Evolutionary conservation across 73 alveolate species (phyloP), one percentile per base, ranked within the genome.

Genomic region (Tetrahymena borealis): DNA sequence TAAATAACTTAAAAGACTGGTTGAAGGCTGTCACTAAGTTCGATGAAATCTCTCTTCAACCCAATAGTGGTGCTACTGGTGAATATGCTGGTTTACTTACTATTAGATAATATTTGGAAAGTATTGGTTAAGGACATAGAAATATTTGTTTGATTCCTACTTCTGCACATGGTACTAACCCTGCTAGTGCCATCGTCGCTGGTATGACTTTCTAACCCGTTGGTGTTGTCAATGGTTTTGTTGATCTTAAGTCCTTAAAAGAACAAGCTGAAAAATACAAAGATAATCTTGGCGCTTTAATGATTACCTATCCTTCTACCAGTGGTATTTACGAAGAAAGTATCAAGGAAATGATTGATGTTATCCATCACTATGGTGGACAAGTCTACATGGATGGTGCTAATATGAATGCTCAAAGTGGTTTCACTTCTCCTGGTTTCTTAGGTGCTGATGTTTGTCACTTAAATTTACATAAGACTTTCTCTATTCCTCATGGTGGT

Each of bases 321-420:
- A 98, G 96, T 40, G 99, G 99, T 78, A 97, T 98, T 33, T 98
- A 95, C 90, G 99, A 98, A 93, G 98, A 94, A 78, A 90, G 91
- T 39, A 96, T 98, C 78, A 92, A 40, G 90, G 99, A 97, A 90
- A 94, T 90, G 31, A 77, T 93, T 78, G 96, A 96, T 33, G 90
- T 95, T 40, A 90, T 97, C 79, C 99, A 97, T 95, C 90, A 91
- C 31, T 40, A 97, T 91, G 99, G 99, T 28, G 98, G 98, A 1
- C 94, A 97, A 91, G 99, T 98, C 32, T 98, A 98, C 95, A 97
- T 98, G 98, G 99, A 98, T 94, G 99, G 99, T 24, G 99, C 99
- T 24, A 98, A 97, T 93, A 95, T 98, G 98, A 97, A 97, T 90
- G 99, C 99, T 78, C 95, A 96, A 91, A 91, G 95, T 40, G 99